Base-by-base conservation (phyloP, 768 basidiomycete species). In the Tylopilus plumbeoviolaceoides region DNA sequence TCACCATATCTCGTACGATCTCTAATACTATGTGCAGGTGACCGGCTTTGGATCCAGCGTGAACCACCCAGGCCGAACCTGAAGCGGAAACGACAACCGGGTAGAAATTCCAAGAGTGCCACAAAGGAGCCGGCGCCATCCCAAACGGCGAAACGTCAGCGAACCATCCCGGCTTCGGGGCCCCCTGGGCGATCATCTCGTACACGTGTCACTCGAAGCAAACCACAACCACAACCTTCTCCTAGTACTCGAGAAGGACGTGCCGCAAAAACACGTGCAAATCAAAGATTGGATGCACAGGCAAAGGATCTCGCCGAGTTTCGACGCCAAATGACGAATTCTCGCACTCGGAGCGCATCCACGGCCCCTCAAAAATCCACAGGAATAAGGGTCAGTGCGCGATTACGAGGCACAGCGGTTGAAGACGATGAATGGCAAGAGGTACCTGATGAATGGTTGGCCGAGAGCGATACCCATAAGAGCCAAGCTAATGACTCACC, bases 11-110 rank as follows among this genome's bases (percentile, higher is more conserved):
- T 23, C 33, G 27, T 20, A 30, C 45, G 14, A 44, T 36, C 21
- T 48, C 50, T 50, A 48, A 56, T 31, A 43, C 25, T 10, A 17
- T 43, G n/a, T 35, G 42, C 51, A 90, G 89, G 81, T 50, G 85
- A 91, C 62, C 85, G 91, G 21, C 75, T 94, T 21, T 94, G 91
- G 91, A 81, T 91, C 41, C 91, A 93, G 64, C 85, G 88, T n/a
- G 72, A 75, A 28, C 78, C 74, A 11, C 84, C 81, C 2, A 81
- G 75, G 62, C 73, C 74, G 44, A 65, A 55, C 14, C 57, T 71
- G 35, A 79, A 81, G 50, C 67, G 72, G 47, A 75, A 74, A 41
- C 71, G 78, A 50, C 73, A 74, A 50, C 62, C 70, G 27, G 59
- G 65, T 46, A 56, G 47, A 30, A 61, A 48, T 36, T 27, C 48